These are phyloP conservation scores for Pseudogymnoascus sp. DNA, from an alignment of 2,329 filamentous ascomycete genomes.

Conservation along the genomic window DNA sequence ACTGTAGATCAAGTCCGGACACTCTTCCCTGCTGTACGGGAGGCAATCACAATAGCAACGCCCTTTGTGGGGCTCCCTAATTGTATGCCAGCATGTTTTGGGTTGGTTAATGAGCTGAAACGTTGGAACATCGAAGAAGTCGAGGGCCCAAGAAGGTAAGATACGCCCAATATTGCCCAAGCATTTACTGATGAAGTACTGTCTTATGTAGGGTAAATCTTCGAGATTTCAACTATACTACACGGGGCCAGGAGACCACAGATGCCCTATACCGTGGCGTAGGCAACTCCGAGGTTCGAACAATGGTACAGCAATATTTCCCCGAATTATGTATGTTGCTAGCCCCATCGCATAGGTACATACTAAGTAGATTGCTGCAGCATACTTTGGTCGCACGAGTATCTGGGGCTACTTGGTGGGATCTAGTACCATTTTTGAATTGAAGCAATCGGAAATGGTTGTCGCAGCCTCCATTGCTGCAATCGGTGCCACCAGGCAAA, in stretches of 20 bases:
- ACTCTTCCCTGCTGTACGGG: slow-evolving; percentile 8
- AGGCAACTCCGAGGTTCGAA: slow-evolving; percentile 8
- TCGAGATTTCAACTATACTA: no score
- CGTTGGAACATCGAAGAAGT: neutral
- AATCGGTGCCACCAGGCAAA: slow-evolving; percentile 8
- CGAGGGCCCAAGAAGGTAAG: no score
- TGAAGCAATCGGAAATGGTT: slow-evolving; percentile 7
- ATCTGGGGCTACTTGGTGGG: no score
- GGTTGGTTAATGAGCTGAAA: slow-evolving; percentile 6
- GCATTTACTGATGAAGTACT: no score
- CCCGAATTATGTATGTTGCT: slow-evolving; percentile 5
- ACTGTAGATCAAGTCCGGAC: neutral
- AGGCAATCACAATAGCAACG: slow-evolving; percentile 3
- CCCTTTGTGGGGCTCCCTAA: slow-evolving; percentile 8
- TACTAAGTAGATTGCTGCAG: no score
- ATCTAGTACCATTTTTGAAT: neutral
- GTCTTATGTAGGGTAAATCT: no score
- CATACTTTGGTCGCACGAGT: no score
- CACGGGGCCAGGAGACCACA: no score
- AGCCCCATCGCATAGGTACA: no score
- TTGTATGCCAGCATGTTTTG: slow-evolving; percentile 11
- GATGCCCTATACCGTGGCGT: neutral
- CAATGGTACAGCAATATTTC: slow-evolving; percentile 4
- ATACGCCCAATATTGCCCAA: no score
- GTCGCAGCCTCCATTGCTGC: slow-evolving; percentile 5